Base-by-base conservation (phyloP, 805 yeast species). In the Hemisphaericaspora nanyangensis region DNA sequence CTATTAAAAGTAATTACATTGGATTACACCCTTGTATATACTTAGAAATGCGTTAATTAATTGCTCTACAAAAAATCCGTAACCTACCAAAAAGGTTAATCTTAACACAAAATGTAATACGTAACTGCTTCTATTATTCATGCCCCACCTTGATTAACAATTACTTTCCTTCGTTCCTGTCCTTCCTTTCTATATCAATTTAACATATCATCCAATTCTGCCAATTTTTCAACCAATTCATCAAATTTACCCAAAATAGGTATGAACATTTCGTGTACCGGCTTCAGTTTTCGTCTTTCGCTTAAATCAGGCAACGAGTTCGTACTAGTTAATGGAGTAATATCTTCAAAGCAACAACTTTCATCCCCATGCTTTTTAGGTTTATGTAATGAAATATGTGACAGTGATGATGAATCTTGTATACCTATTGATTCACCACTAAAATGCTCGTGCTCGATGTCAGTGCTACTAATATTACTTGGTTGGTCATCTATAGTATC, bases 201-300 rank as follows among this genome's bases (percentile, higher is more conserved):
- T 10, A 56, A 37, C 24, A 57, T 39, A 7, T 48, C 59, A 30
- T 57, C 58, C 15, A 68, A 53, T 49, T 65, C 68, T 1, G 70
- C 71, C 43, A 68, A 55, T 45, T 60, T 63, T 36, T 64, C 68
- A 2, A 71, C 70, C 42, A 68, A 57, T 46, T 61, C 68, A 47
- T 68, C 74, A 43, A 68, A 63, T 39, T 73, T 74, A 17, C 69
- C 68, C 35, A 81, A 63, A 6, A 82, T 65, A 2, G 85, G 85
- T 48, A 73, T 63, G 56, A 80, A 82, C 55, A 80, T 64, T 17
- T 70, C 72, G 34, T 70, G 72, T 6, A 80, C 75, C 4, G 68
- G 66, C 44, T 57, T 54, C 36, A 55, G 51, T 38, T 58, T 56
- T 18, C 61, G 41, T 31, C 42, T 43, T 24, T 45, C 49, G 20